Base-by-base conservation (phyloP, 495 filamentous ascomycete species). In the Lophiotrema nucula region DNA sequence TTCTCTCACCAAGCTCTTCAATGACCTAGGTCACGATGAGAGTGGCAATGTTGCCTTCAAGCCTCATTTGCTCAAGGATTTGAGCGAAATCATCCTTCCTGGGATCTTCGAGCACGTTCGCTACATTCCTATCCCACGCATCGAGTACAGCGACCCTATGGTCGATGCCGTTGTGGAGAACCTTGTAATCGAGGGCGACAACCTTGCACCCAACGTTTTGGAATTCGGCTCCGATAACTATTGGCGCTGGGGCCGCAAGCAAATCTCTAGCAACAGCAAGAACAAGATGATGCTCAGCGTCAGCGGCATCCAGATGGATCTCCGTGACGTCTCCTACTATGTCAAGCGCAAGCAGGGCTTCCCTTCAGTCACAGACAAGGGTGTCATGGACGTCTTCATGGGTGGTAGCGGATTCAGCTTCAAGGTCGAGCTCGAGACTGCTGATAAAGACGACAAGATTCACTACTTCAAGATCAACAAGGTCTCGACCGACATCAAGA, bases 321-420 rank as follows among this genome's bases (percentile, higher is more conserved):
- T 92, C 12, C 63, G 65, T 78, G 93, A 97, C 72, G 88, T 98
- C 47, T 88, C 86, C 76, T 98, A 95, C 78, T 92, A 96, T 71
- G 80, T 98, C 77, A 91, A 95, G 74, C 88, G 86, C 75, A 98
- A 98, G 80, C 78, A 95, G 69, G 95, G 95, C 39, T 97, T 97
- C 78, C 95, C 92, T 2, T 82, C 88, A 12, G 77, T 98, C 70
- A 91, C 83, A 43, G 93, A 98, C 67, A 87, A 81, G 2, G 93
- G 93, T 74, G 74, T 98, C 25, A 88, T 89, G 77, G 90, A 97
- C 67, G 86, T 98, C 69, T 84, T 89, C 73, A 81, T 98, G 43
- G 89, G 86, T 31, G 93, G 95, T 46, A 79, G 85, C 24, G 93
- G 93, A 35, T 86, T 98, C 72, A 84, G 83, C 67, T 96, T 97